Evolutionary conservation across 208 protist genomes (phyloP).

Genomic region (Trypanosoma platydactyli): DNA sequence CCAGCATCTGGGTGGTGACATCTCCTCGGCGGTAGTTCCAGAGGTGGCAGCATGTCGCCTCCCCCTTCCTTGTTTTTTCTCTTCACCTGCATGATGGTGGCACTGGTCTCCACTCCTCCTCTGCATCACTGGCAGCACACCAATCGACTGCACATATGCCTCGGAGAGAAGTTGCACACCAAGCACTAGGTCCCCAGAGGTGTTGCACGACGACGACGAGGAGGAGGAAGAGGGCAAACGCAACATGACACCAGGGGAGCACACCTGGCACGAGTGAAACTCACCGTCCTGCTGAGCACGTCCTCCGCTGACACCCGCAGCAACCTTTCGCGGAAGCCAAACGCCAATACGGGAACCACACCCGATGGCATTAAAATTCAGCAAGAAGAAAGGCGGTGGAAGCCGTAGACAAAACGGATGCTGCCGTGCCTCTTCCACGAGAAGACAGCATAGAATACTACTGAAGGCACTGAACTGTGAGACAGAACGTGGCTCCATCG

Average conservation of each 20-base stretch:
- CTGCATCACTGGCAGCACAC: slow-evolving; percentile 2
- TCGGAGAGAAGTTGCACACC: slow-evolving; percentile 24
- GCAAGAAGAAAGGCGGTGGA: slow-evolving; percentile 59
- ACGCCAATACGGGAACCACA: slow-evolving; percentile 45
- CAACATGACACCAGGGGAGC: slow-evolving; percentile 29
- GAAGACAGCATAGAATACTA: slow-evolving; percentile 61
- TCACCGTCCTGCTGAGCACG: slow-evolving; percentile 22
- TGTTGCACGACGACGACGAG: background rate
- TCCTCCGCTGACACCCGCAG: background rate
- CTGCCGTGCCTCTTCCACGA: slow-evolving; percentile 51
- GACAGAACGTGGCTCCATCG: slow-evolving; percentile 38
- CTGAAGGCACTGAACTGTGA: slow-evolving; percentile 26
- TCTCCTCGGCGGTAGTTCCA: background rate
- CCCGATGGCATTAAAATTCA: slow-evolving; percentile 55
- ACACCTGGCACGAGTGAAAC: slow-evolving; percentile 37
- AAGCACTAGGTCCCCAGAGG: slow-evolving; percentile 17
- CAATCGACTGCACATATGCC: slow-evolving; percentile 10
- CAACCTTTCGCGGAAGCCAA: slow-evolving; percentile 35
- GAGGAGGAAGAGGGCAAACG: background rate
- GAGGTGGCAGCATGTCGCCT: background rate
- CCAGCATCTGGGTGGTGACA: slow-evolving; percentile 14
- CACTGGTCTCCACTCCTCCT: background rate
- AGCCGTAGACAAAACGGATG: slow-evolving; percentile 30
- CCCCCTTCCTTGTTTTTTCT: background rate
- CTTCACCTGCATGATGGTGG: background rate